A percentile compares a stretch with the other conserved stretches of the same genome.
These are phyloP conservation scores for Coemansia sp. DNA, from an alignment of 192 early-diverging fungal genomes.

Conservation along the genomic window DNA sequence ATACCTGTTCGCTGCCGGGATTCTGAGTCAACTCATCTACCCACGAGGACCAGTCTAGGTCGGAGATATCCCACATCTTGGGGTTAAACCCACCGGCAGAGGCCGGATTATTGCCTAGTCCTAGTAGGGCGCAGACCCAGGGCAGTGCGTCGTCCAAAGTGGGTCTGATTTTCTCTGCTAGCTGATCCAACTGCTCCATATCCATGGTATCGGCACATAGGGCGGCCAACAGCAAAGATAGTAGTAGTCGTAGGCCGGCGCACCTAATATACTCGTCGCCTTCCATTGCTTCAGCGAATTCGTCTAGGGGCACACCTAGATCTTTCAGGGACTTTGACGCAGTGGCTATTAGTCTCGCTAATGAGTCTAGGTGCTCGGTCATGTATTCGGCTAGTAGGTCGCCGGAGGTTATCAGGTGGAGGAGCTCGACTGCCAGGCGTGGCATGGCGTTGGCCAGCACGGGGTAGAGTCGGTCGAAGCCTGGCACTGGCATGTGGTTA, in stretches of 20 bases:
- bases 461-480: constrained; percentile 16
- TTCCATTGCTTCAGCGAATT: constrained; percentile 21
- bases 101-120: constrained; percentile 12
- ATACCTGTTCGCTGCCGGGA: constrained; percentile 23
- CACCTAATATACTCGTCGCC: constrained; percentile 33
- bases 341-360: constrained; percentile 20
- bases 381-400: constrained; percentile 1
- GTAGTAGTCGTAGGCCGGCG: constrained; percentile 28
- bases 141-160: constrained; percentile 40
- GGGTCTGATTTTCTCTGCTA: constrained; percentile 19
- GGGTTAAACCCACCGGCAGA: constrained; percentile 1
- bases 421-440: constrained; percentile 13
- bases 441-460: constrained; percentile 34
- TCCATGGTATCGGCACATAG: constrained; percentile 27
- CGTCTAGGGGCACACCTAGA: constrained; percentile 15
- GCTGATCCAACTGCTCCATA: constrained; percentile 11
- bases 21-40: constrained; percentile 13
- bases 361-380: background rate
- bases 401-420: constrained; percentile 23
- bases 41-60: constrained; percentile 41
- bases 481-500: constrained; percentile 17
- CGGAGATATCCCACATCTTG: constrained; percentile 27
- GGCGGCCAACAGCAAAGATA: constrained; percentile 28
- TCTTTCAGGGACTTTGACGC: constrained; percentile 23
- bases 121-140: constrained; percentile 47